These are phyloP conservation scores for Didymella exigua DNA, from an alignment of 2,329 filamentous ascomycete genomes.

Conservation along the genomic window DNA sequence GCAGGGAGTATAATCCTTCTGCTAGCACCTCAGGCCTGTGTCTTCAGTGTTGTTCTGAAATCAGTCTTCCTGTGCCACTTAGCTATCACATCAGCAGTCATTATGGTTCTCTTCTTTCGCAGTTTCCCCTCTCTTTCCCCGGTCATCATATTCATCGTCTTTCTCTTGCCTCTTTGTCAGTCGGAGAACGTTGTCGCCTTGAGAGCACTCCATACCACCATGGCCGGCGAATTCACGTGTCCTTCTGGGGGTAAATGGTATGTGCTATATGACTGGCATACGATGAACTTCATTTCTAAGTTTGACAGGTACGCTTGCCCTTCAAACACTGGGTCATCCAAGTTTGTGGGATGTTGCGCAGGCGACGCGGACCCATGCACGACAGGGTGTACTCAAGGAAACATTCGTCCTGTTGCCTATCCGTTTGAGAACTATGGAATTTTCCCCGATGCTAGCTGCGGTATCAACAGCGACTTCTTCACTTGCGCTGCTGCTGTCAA, in stretches of 20 bases:
- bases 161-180: constrained; percentile 10
- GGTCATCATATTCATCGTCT: constrained; percentile 7
- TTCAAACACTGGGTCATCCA: constrained; percentile 18
- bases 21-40: constrained; percentile 3
- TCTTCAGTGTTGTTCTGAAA: constrained; percentile 6
- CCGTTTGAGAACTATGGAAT: constrained; percentile 40
- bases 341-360: constrained; percentile 52
- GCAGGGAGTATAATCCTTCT: constrained; percentile 11
- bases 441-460: constrained; percentile 44
- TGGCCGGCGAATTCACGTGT: constrained; percentile 27
- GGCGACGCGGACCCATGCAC: constrained; percentile 42
- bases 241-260: constrained; percentile 32
- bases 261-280: neutral
- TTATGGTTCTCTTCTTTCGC: constrained; percentile 11
- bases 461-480: constrained; percentile 39
- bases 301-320: constrained; percentile 32
- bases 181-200: constrained; percentile 7
- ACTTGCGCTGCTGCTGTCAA: constrained; percentile 36
- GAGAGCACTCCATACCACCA: constrained; percentile 13
- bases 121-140: constrained; percentile 11
- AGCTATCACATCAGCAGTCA: constrained; percentile 14
- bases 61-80: constrained; percentile 13
- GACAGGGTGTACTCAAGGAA: constrained; percentile 44
- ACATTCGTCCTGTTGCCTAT: constrained; percentile 43
- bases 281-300: constrained; percentile 5